Evolutionary conservation across 495 filamentous ascomycete genomes (phyloP).

Genomic region (Penicillium coffeae): DNA sequence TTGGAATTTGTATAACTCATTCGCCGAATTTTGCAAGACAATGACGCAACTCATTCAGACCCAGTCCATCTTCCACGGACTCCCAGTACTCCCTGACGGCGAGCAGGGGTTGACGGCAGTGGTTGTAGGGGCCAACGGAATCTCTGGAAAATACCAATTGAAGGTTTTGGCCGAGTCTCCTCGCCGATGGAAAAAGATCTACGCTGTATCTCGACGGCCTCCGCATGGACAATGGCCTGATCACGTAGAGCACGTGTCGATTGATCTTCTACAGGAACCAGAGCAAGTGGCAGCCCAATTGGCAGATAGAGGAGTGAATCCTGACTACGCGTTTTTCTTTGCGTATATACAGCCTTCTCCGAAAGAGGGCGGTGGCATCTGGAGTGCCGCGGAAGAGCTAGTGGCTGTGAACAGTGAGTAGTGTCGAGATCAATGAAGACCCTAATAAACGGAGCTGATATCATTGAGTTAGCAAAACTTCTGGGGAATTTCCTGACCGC

Average conservation of each 20-base stretch:
- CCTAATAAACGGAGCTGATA: not conserved
- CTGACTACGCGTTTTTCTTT: constrained; percentile 54
- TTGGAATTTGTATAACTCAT: too few species aligned
- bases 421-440: not conserved
- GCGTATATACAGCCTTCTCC: constrained; percentile 48
- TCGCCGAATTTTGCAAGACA: not conserved
- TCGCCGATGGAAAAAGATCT: constrained; percentile 50
- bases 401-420: constrained; percentile 36
- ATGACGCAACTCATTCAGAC: constrained; percentile 8
- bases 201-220: constrained; percentile 39
- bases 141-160: constrained; percentile 47
- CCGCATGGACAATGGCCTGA: constrained; percentile 25
- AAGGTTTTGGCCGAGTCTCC: constrained; percentile 40
- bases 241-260: constrained; percentile 42
- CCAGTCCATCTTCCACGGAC: constrained; percentile 23
- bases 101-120: constrained; percentile 44
- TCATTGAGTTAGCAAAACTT: constrained; percentile 24
- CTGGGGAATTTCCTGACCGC: constrained; percentile 46
- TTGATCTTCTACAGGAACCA: constrained; percentile 43
- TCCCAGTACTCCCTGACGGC: constrained; percentile 39
- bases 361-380: constrained; percentile 34
- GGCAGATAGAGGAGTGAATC: constrained; percentile 28
- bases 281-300: constrained; percentile 36
- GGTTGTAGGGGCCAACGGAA: constrained; percentile 51
- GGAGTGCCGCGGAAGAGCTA: constrained; percentile 44